Base-by-base conservation (phyloP, 768 basidiomycete species). In the Amanita rimosa region DNA sequence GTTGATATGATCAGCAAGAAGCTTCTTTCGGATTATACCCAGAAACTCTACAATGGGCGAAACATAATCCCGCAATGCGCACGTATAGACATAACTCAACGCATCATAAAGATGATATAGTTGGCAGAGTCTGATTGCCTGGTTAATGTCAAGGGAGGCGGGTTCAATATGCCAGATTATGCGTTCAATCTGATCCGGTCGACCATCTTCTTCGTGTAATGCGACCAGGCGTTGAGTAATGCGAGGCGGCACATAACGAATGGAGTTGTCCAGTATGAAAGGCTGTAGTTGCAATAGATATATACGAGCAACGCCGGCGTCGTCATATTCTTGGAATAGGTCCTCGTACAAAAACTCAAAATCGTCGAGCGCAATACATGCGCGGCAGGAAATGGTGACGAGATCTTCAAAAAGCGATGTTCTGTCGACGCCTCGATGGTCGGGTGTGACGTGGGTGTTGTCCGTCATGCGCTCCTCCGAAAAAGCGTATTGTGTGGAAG, bases 111-210 rank as follows among this genome's bases (percentile, higher is more conserved):
- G 77, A 22, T 74, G 74, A 58, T 92, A 76, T 50, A 66, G 73
- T 62, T 91, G 85, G 58, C 96, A 99, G 4, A 99, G 72, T 21
- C 64, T 73, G 54, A 97, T 85, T 4, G 85, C 85, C 65, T 97
- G 95, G 58, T 97, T 88, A 65, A 97, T 82, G 59, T 99, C 96
- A 51, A 99, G 67, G 56, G 83, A 89, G 2, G 77, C 67, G 1
- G 95, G 92, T 56, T 96, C 89, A 54, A 97, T 90, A 60, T 95
- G 90, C 92, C 93, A 97, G 48, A 99, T 95, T 49, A 97, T 71
- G 26, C 79, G 78, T 62, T 99, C 94, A 1, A 85, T 88, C 3
- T 80, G 70, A 43, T 88, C 85, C 6, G 83, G 79, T 31, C 81
- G 76, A 10, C 70, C 71, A 38, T 79, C 73, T 27, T 80, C 77